Percentiles rank a stretch among this genome's conserved stretches.
These are phyloP conservation scores for Cladosporium sp. DNA, from an alignment of 2,329 filamentous ascomycete genomes.

Conservation along the genomic window DNA sequence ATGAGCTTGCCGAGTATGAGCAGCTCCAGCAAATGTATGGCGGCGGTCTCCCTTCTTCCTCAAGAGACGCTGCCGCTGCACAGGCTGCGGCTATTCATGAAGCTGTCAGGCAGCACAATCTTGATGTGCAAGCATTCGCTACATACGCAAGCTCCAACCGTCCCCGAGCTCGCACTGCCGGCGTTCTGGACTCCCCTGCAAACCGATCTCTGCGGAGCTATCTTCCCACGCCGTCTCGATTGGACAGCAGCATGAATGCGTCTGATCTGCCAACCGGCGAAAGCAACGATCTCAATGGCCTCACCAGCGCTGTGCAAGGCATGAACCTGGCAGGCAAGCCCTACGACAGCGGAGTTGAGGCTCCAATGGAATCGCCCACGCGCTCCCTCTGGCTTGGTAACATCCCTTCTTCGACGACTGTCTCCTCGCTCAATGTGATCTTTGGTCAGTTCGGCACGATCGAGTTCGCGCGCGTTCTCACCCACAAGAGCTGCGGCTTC, in stretches of 20 bases:
- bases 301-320: constrained; percentile 76
- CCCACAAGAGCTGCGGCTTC: constrained; percentile 98
- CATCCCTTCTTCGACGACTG: constrained; percentile 94
- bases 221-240: constrained; percentile 68
- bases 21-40: constrained; percentile 52
- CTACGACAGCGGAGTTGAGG: constrained; percentile 69
- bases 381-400: constrained; percentile 95
- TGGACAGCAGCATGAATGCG: constrained; percentile 71
- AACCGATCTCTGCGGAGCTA: constrained; percentile 64
- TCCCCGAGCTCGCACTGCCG: constrained; percentile 85
- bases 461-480: constrained; percentile 85
- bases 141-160: constrained; percentile 76
- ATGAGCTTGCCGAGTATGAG: constrained; percentile 46
- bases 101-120: constrained; percentile 83
- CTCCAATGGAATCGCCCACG: constrained; percentile 81
- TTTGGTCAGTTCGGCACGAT: constrained; percentile 93
- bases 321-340: constrained; percentile 68
- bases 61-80: constrained; percentile 52
- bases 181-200: constrained; percentile 76
- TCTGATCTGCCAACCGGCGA: constrained; percentile 72
- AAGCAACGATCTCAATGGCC: constrained; percentile 72
- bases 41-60: constrained; percentile 56
- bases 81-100: constrained; percentile 58
- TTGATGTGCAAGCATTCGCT: constrained; percentile 88
- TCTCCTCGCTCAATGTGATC: constrained; percentile 89